Evolutionary conservation across 1,139 yeast genomes (phyloP).

Genomic region (Lodderomyces orthopsilosis): DNA sequence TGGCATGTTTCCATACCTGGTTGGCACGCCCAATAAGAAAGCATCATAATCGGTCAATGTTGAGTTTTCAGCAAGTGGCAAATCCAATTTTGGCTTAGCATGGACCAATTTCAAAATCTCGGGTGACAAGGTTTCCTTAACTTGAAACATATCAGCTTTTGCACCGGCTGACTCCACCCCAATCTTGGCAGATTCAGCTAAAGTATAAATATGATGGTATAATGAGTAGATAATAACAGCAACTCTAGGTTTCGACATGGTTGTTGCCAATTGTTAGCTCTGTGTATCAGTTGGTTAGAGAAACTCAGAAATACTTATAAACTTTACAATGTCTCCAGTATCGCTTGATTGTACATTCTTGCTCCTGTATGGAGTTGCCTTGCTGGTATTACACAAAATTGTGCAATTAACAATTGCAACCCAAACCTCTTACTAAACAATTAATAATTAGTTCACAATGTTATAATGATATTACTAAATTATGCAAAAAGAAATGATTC

Average conservation of each 20-base stretch:
- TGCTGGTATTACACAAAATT: not conserved
- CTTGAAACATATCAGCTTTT: conserved; percentile 35
- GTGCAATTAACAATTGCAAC: not conserved
- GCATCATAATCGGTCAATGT: conserved; percentile 36
- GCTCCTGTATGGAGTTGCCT: not conserved
- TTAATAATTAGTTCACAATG: not conserved
- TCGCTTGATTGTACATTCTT: not conserved
- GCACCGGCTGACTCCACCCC: conserved; percentile 42
- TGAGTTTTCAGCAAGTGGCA: conserved; percentile 32
- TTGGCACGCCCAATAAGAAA: conserved; percentile 38
- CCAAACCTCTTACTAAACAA: not conserved
- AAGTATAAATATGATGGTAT: conserved; percentile 35
- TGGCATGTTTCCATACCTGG: conserved; percentile 39
- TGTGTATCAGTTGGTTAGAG: no score
- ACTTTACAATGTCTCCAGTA: no score
- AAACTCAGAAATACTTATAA: no score
- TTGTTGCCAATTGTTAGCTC: no score
- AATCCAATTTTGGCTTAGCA: conserved; percentile 30
- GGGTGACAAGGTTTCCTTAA: conserved; percentile 21
- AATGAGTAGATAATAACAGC: conserved; percentile 39
- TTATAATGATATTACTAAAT: no score
- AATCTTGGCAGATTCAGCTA: conserved; percentile 33
- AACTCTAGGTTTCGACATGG: conserved; percentile 8
- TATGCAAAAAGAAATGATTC: no score
- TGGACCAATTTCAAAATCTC: conserved; percentile 38